A percentile compares a stretch with the other conserved stretches of the same genome.
phyloP scores from a whole-genome alignment of 352 stramenopile species.

The Phytophthora aleatoria region DNA sequence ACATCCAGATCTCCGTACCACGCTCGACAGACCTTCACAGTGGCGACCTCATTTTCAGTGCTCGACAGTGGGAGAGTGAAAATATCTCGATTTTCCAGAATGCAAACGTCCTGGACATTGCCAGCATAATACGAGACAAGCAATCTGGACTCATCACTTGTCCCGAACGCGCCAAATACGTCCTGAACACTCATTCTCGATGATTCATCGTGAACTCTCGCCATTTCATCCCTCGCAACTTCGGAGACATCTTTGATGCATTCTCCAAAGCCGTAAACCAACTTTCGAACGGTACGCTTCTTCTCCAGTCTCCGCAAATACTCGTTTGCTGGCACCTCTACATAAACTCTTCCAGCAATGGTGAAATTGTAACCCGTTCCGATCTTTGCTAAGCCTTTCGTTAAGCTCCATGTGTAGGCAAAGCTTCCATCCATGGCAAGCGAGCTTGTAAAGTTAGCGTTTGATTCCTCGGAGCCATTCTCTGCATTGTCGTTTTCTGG shows the following conservation, averaged over 20 bases:
- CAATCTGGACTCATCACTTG: constrained; percentile 14
- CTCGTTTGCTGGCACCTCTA: constrained; percentile 26
- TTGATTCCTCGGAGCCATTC: constrained; percentile 4
- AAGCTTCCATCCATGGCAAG: constrained; percentile 72
- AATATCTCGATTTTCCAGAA: constrained; percentile 38
- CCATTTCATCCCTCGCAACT: constrained; percentile 24
- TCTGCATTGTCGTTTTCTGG: constrained; percentile 5
- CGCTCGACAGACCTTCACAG: constrained; percentile 30
- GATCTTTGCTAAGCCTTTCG: constrained; percentile 58
- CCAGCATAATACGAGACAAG: constrained; percentile 36
- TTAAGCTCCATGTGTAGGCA: constrained; percentile 60
- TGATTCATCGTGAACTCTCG: constrained; percentile 1
- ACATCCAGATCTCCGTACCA: constrained; percentile 65
- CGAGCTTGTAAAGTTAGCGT: constrained; percentile 13
- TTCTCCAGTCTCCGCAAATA: constrained; percentile 37
- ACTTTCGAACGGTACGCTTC: constrained; percentile 20
- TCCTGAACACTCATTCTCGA: constrained; percentile 21
- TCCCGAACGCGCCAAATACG: constrained; percentile 15
- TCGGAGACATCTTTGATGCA: constrained; percentile 40
- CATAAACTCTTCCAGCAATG: constrained; percentile 73
- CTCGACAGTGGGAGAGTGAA: constrained; percentile 24
- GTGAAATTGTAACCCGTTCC: constrained; percentile 77
- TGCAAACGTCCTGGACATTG: constrained; percentile 15
- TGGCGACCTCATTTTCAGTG: not conserved
- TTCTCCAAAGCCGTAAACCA: constrained; percentile 49